Evolutionary conservation across 495 filamentous ascomycete genomes (phyloP).

Genomic region (Thozetella sp.): DNA sequence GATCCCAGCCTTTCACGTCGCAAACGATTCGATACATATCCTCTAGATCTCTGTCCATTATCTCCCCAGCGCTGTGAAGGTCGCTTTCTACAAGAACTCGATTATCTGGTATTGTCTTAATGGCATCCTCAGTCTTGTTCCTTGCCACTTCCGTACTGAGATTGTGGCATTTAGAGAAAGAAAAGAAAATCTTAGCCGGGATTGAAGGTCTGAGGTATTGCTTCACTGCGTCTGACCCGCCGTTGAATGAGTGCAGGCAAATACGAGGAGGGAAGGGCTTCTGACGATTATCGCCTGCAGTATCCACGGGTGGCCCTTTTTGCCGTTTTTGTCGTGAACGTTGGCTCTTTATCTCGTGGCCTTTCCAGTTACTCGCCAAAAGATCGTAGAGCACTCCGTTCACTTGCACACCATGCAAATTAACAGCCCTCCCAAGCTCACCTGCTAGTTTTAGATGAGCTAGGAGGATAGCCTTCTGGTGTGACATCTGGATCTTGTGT

Average conservation of each 20-base stretch:
- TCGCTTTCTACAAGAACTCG: constrained; percentile 83
- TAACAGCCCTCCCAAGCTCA: constrained; percentile 73
- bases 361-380: constrained; percentile 72
- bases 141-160: constrained; percentile 47
- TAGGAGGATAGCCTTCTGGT: constrained; percentile 72
- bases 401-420: constrained; percentile 83
- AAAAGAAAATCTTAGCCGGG: constrained; percentile 80
- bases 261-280: constrained; percentile 79
- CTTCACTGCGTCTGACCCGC: constrained; percentile 68
- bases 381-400: constrained; percentile 77
- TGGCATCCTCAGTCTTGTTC: constrained; percentile 49
- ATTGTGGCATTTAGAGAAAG: constrained; percentile 81
- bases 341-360: constrained; percentile 62
- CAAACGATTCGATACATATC: constrained; percentile 70
- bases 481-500: constrained; percentile 70
- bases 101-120: constrained; percentile 71
- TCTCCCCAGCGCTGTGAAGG: constrained; percentile 73
- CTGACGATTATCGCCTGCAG: background rate
- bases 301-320: constrained; percentile 6
- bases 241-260: constrained; percentile 89
- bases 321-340: constrained; percentile 9
- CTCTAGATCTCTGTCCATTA: constrained; percentile 77
- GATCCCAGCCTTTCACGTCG: constrained; percentile 69
- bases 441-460: constrained; percentile 81
- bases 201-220: constrained; percentile 73